Base-by-base conservation (phyloP, 2,329 filamentous ascomycete genomes). In the Chaetomium sp. region DNA sequence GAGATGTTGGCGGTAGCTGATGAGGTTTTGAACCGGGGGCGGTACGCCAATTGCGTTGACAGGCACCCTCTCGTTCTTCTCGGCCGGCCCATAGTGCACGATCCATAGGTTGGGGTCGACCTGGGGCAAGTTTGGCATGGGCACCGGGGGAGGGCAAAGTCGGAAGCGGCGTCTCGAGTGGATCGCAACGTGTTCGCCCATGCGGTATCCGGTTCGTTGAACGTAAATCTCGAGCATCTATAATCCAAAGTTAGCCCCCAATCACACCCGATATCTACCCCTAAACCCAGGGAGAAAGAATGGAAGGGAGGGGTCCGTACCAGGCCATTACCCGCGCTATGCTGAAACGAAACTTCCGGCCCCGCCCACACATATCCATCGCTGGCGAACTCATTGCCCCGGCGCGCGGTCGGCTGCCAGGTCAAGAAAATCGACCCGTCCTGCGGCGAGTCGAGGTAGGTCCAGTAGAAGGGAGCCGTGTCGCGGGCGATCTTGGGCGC, bases 301-400 rank as follows among this genome's bases (percentile, higher is more conserved):
- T 4, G 40, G 11, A 11, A n/a, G 40, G 19, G 14, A 32, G 19
- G 19, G 7, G 33, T 11, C 68, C 79, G 53, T 75, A 83, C 80
- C 69, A 82, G 66, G 50, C 78, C 79, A 62, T 82, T 79, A 59
- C 86, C 80, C 57, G 84, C 72, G 54, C 95, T 87, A 59, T 91
- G 85, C 60, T 85, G 85, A 63, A 86, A 92, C 44, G 82, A 82
- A 52, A 86, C 79, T 73, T 99, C 92, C 5, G 83, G 81, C 63
- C 91, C 88, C 12, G 85, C 85, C 91, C 91, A 99, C 14, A 96
- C 79, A 69, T 91, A 95, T 47, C 94, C 94, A 74, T 99, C 92
- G 38, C 88, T 95, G 7, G 92, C 86, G 68, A 91, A 95, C 65
- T 85, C 86, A 1, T 81, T 84, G 4, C 82, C 83, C 54, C 88